Percentiles rank a stretch among this genome's conserved stretches.
Conservation (phyloP, 768 basidiomycete genomes). For the Dacryopinax primogenitus region DNA sequence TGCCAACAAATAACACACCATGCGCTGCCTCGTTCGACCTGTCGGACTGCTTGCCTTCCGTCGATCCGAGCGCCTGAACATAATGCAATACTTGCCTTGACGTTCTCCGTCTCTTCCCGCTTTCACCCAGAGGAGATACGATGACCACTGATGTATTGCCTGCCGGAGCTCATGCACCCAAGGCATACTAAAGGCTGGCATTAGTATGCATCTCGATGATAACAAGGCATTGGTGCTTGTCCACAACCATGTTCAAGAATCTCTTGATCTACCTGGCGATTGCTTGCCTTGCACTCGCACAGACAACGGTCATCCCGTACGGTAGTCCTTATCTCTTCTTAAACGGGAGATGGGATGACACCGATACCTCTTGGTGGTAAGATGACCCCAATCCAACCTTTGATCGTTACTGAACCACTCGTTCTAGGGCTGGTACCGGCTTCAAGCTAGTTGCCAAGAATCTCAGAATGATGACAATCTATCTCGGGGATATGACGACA, state of each 20-base stretch:
- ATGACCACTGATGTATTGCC: neutral
- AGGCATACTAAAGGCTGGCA: neutral
- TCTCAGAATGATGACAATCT: slow-evolving; percentile 33
- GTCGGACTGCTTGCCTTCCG: neutral
- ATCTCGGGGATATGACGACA: slow-evolving; percentile 40
- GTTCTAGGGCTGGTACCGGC: slow-evolving; percentile 21
- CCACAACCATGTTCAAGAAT: neutral
- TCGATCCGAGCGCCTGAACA: neutral
- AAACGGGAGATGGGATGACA: neutral
- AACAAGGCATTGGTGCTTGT: no score
- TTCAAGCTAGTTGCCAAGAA: slow-evolving; percentile 39
- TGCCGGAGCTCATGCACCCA: neutral
- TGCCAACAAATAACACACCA: neutral
- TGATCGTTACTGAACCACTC: neutral
- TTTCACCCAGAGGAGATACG: neutral
- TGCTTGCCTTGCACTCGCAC: neutral
- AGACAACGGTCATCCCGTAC: neutral
- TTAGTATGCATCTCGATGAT: neutral
- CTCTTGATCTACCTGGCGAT: neutral
- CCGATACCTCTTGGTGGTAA: neutral
- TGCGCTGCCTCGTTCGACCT: neutral
- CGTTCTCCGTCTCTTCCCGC: neutral
- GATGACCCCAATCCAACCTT: neutral
- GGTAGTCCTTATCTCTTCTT: neutral
- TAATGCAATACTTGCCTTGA: neutral